Evolutionary conservation across 306 rosid species (phyloP).

Genomic region (Carpinus viminea): DNA sequence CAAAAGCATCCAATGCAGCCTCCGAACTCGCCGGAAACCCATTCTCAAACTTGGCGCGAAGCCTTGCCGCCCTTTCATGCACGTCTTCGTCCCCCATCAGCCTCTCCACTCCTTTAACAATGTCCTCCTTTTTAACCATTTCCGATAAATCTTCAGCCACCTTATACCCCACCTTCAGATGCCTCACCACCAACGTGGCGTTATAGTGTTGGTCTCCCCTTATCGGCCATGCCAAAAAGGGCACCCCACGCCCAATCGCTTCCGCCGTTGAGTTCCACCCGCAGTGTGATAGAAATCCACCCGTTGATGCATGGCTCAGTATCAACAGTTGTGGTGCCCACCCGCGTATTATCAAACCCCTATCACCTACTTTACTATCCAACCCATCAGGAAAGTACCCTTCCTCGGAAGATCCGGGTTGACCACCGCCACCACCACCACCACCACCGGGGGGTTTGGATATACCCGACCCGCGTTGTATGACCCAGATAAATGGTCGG

Average conservation of each 20-base stretch:
- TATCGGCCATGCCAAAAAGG: conserved; percentile 68
- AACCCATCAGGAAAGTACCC: conserved; percentile 47
- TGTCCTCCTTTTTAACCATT: conserved; percentile 35
- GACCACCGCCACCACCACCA: not conserved
- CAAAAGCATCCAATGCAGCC: conserved; percentile 53
- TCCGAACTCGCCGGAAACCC: conserved; percentile 54
- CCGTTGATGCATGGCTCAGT: conserved; percentile 66
- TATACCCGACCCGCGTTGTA: conserved; percentile 50
- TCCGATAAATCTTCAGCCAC: conserved; percentile 32
- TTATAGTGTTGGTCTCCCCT: conserved; percentile 59
- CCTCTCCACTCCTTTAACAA: conserved; percentile 44
- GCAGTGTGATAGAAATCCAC: conserved; percentile 70
- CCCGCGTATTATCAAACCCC: conserved; percentile 64
- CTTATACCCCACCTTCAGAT: conserved; percentile 51
- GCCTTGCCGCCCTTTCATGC: conserved; percentile 31
- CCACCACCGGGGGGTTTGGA: not conserved
- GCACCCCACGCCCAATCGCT: conserved; percentile 62
- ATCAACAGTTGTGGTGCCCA: conserved; percentile 86
- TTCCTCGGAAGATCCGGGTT: conserved; percentile 10
- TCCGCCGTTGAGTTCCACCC: conserved; percentile 79
- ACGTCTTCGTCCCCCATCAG: conserved; percentile 45
- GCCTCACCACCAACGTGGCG: conserved; percentile 47
- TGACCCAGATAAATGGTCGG: conserved; percentile 54
- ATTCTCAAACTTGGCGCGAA: conserved; percentile 41
- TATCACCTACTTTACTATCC: conserved; percentile 35